These are phyloP conservation scores for Penicillium sp. DNA, from an alignment of 2,329 filamentous ascomycete species.

Conservation along the genomic window DNA sequence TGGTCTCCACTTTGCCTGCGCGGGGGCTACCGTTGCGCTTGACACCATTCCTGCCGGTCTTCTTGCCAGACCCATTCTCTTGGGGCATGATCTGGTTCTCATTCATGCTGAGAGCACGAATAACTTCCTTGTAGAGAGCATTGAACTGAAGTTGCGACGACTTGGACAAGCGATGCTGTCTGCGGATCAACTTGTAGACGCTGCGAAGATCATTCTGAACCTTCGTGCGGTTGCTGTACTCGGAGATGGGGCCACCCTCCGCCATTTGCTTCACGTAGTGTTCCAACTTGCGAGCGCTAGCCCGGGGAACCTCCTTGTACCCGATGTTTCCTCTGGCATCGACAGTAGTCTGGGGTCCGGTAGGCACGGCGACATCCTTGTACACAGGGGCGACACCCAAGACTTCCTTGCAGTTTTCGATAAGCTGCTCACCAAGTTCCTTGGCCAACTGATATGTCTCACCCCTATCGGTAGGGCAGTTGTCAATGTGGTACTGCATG, in stretches of 20 bases:
- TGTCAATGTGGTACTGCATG: conserved; percentile 99
- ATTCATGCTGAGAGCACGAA: conserved; percentile 93
- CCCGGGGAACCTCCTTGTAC: conserved; percentile 76
- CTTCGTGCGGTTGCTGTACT: conserved; percentile 96
- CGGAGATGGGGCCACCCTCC: conserved; percentile 93
- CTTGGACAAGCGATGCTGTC: conserved; percentile 96
- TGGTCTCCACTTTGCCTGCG: conserved; percentile 84
- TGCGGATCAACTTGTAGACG: conserved; percentile 96
- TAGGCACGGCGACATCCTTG: conserved; percentile 90
- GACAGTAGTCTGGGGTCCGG: conserved; percentile 83
- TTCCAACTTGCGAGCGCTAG: conserved; percentile 90
- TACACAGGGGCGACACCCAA: conserved; percentile 75
- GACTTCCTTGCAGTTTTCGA: conserved; percentile 97
- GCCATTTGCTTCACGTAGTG: conserved; percentile 99
- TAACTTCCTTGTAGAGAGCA: conserved; percentile 82
- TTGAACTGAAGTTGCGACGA: conserved; percentile 95
- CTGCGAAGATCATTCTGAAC: conserved; percentile 90
- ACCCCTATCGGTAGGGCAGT: conserved; percentile 90
- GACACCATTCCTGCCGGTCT: conserved; percentile 46
- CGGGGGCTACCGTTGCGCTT: conserved; percentile 49
- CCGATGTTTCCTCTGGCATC: conserved; percentile 86
- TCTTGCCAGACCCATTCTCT: conserved; percentile 60
- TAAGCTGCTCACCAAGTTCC: conserved; percentile 81
- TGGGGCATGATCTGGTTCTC: conserved; percentile 92
- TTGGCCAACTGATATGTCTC: conserved; percentile 98